These are phyloP conservation scores for Aspergillaceae sp. DNA, from an alignment of 2,329 filamentous ascomycete genomes.

Conservation along the genomic window DNA sequence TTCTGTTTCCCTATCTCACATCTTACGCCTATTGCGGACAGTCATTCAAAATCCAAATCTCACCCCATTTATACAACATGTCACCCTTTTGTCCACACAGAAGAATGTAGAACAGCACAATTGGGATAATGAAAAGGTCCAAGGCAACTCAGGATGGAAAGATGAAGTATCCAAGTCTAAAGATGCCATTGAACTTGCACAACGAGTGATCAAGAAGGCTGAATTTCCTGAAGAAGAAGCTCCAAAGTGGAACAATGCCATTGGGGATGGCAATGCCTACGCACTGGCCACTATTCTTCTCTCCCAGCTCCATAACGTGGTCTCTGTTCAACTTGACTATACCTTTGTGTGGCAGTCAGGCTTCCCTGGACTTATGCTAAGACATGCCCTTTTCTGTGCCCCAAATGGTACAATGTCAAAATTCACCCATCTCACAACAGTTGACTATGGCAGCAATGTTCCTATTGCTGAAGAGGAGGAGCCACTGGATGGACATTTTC, in stretches of 20 bases:
- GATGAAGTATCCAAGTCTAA: neutral
- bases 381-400: neutral
- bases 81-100: neutral
- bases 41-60: neutral
- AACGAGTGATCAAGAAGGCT: neutral
- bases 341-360: neutral
- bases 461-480: neutral
- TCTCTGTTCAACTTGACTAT: neutral
- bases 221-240: neutral
- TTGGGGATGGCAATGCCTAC: neutral
- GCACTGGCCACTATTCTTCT: neutral
- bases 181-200: neutral
- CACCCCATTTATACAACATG: neutral
- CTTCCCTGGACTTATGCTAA: neutral
- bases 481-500: neutral
- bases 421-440: neutral
- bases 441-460: neutral
- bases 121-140: neutral
- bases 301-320: neutral
- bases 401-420: neutral
- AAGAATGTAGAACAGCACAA: neutral
- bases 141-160: neutral
- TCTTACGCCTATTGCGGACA: neutral
- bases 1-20: neutral
- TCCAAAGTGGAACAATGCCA: neutral